Percentiles rank a stretch among this genome's conserved stretches.
Evolutionary conservation across 176 grass and related monocot species (phyloP).

Genomic region (Lolium perenne): DNA sequence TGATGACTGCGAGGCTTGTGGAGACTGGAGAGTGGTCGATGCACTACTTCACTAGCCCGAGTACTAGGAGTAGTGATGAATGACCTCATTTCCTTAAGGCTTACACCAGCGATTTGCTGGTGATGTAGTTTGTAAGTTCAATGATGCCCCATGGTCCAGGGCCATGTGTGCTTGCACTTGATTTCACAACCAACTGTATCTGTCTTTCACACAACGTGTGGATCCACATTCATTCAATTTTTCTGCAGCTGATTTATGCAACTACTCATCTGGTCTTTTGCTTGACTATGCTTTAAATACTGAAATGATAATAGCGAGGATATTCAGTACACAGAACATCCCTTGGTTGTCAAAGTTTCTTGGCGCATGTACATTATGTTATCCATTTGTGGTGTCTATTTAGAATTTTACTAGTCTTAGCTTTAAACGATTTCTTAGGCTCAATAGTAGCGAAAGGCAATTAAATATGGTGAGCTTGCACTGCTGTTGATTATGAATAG

Average conservation of each 20-base stretch:
- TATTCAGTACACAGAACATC: not conserved
- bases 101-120: not conserved
- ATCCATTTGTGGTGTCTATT: not conserved
- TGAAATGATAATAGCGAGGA: not conserved
- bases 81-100: not conserved
- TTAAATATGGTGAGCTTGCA: not conserved
- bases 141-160: not conserved
- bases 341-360: conserved; percentile 19
- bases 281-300: not conserved
- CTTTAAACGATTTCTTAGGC: not conserved
- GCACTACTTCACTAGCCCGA: not conserved
- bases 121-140: not conserved
- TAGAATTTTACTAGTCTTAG: not conserved
- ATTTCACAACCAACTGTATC: conserved; percentile 2
- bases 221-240: not conserved
- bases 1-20: not conserved
- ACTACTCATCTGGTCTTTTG: not conserved
- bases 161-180: not conserved
- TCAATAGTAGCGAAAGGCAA: not conserved
- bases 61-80: too few species aligned
- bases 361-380: not conserved
- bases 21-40: not conserved
- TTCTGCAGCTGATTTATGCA: not conserved
- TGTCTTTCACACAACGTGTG: not conserved
- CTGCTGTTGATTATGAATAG: too few species aligned